Percentiles rank a stretch among this genome's conserved stretches.
phyloP scores from a whole-genome alignment of 176 grass and related monocot species.

The Tillandsia leiboldiana region DNA sequence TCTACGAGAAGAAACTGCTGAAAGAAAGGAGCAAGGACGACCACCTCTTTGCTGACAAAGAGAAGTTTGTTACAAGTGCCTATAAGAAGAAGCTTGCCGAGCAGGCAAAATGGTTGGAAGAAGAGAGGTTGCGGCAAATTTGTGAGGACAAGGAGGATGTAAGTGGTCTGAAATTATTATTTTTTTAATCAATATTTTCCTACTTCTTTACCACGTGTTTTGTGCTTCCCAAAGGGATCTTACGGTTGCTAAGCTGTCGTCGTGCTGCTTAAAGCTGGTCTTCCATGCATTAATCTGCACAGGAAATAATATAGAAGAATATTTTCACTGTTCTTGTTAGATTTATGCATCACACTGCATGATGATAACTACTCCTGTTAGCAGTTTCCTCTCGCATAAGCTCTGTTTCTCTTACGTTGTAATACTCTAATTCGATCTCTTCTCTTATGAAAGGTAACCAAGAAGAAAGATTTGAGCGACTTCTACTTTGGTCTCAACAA shows the following conservation, averaged over 20 bases:
- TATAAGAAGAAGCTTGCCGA: conserved; percentile 94
- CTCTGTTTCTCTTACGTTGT: neutral
- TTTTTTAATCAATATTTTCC: neutral
- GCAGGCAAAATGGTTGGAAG: conserved; percentile 76
- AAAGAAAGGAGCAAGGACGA: conserved; percentile 97
- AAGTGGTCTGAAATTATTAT: conserved; percentile 25
- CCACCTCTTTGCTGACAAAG: conserved; percentile 72
- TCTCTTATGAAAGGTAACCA: conserved; percentile 59
- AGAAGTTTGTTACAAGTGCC: conserved; percentile 88
- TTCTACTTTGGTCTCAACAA: conserved; percentile 84
- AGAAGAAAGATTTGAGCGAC: conserved; percentile 91
- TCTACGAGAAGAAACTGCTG: conserved; percentile 86
- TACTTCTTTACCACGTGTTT: neutral
- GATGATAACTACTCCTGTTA: neutral
- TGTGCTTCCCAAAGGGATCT: neutral
- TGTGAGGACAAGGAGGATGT: conserved; percentile 89
- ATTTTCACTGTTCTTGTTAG: no score
- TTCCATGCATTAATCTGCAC: no score
- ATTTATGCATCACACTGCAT: no score
- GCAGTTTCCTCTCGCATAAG: neutral
- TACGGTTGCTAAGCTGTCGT: no score
- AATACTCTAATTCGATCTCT: neutral
- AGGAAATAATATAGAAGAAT: no score
- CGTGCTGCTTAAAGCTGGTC: no score
- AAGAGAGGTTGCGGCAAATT: conserved; percentile 57